Conservation (phyloP, 192 early-diverging fungal genomes). For the Ambispora gerdemannii region DNA sequence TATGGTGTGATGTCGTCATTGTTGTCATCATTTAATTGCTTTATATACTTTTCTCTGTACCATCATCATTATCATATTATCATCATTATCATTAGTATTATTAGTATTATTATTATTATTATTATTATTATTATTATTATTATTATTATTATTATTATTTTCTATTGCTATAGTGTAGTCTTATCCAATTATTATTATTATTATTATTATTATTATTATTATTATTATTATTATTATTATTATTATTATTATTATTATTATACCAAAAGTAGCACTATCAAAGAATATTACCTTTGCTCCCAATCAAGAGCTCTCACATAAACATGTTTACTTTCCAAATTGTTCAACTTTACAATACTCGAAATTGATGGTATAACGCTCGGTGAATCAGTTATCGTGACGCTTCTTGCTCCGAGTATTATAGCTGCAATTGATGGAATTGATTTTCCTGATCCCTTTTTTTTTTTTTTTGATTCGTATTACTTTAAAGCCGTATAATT, state of each 20-base stretch:
- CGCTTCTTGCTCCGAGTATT: conserved; percentile 12
- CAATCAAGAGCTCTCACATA: conserved; percentile 12
- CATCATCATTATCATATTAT: too few relatives aligned
- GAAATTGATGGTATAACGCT: conserved; percentile 11
- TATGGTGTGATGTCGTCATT: conserved; percentile 13
- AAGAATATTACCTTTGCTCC: conserved; percentile 11
- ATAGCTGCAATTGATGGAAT: conserved; percentile 19
- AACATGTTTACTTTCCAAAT: conserved; percentile 7
- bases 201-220: too few relatives aligned
- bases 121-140: too few relatives aligned
- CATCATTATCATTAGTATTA: too few relatives aligned
- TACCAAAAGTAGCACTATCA: background rate
- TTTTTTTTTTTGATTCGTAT: too few relatives aligned
- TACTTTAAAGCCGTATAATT: too few relatives aligned
- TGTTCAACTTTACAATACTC: conserved; percentile 22
- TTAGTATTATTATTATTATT: too few relatives aligned
- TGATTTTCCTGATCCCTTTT: conserved; percentile 23
- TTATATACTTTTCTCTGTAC: background rate
- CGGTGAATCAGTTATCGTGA: conserved; percentile 27
- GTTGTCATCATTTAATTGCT: background rate
- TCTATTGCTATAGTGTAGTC: too few relatives aligned
- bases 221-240: too few relatives aligned
- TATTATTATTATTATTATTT: too few relatives aligned
- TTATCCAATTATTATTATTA: too few relatives aligned
- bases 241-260: background rate